Evolutionary conservation across 2,329 filamentous ascomycete genomes (phyloP).

Genomic region (Penicillium concentricum): DNA sequence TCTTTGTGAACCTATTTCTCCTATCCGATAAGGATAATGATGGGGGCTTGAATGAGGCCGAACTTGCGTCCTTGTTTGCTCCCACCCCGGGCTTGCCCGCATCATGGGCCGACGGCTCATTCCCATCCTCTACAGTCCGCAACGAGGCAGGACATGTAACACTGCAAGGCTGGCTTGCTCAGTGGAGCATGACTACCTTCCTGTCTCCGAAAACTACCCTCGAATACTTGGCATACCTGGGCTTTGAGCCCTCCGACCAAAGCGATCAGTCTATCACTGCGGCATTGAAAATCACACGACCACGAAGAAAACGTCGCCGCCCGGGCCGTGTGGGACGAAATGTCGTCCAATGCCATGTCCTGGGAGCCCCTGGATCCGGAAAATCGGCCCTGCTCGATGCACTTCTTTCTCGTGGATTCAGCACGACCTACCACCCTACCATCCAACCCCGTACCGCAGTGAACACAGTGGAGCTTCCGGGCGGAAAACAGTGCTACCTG

Average conservation of each 20-base stretch:
- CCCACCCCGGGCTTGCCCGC: conserved; percentile 85
- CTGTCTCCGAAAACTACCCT: conserved; percentile 92
- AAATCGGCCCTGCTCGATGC: conserved; percentile 90
- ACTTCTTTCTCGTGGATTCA: conserved; percentile 86
- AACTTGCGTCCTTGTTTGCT: conserved; percentile 82
- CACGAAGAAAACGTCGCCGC: conserved; percentile 78
- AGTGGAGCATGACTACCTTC: conserved; percentile 99
- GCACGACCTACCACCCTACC: conserved; percentile 80
- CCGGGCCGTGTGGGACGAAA: conserved; percentile 88
- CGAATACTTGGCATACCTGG: conserved; percentile 92
- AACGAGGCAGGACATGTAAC: conserved; percentile 96
- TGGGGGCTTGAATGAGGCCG: conserved; percentile 81
- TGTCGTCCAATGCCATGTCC: conserved; percentile 88
- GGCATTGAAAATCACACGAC: conserved; percentile 88
- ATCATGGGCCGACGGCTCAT: conserved; percentile 84
- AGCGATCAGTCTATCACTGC: conserved; percentile 74
- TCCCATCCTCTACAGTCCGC: conserved; percentile 88
- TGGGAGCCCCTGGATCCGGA: conserved; percentile 81
- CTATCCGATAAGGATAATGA: conserved; percentile 98
- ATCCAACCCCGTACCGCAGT: conserved; percentile 93
- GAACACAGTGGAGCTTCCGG: conserved; percentile 92
- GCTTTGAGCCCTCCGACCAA: conserved; percentile 76
- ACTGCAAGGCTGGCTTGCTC: conserved; percentile 93
- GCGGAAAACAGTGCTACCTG: conserved; percentile 94
- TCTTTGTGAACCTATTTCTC: conserved; percentile 95